A percentile compares a stretch with the other conserved stretches of the same genome.
Conservation (phyloP, 2,329 filamentous ascomycete genomes). For the Penicillium frequentans region DNA sequence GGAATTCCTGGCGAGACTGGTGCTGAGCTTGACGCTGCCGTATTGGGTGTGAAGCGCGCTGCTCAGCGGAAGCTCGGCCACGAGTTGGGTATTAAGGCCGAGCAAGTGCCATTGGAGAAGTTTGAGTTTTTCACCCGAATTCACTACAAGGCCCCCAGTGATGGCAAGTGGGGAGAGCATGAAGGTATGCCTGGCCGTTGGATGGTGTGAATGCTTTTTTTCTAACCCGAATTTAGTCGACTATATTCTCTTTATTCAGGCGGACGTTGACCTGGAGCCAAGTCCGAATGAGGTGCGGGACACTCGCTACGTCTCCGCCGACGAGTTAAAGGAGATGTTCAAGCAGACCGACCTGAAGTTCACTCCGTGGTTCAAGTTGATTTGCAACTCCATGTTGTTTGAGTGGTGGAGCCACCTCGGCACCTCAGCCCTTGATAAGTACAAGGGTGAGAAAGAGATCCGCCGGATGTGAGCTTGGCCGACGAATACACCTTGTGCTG, state of each 20-base stretch:
- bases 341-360: constrained; percentile 77
- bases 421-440: constrained; percentile 75
- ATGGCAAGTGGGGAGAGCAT: constrained; percentile 98
- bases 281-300: constrained; percentile 90
- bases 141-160: constrained; percentile 95
- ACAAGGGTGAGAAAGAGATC: constrained; percentile 81
- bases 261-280: constrained; percentile 76
- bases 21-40: constrained; percentile 72
- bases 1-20: constrained; percentile 91
- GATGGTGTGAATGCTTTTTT: too few relatives aligned
- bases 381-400: constrained; percentile 96
- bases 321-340: constrained; percentile 83
- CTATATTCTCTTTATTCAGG: constrained; percentile 98
- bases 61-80: constrained; percentile 92
- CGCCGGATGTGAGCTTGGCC: constrained; percentile 67
- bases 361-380: constrained; percentile 99
- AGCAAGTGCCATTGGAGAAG: constrained; percentile 85
- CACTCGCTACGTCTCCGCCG: constrained; percentile 77
- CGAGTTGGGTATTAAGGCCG: constrained; percentile 85
- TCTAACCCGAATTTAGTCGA: constrained; percentile 60
- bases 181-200: constrained; percentile 66
- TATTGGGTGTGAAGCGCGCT: constrained; percentile 85
- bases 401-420: constrained; percentile 91
- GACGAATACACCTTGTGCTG: background rate
- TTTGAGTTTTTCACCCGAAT: constrained; percentile 95